Evolutionary conservation across 75 land plant species (phyloP).

Genomic region (Selaginella tamariscina): DNA sequence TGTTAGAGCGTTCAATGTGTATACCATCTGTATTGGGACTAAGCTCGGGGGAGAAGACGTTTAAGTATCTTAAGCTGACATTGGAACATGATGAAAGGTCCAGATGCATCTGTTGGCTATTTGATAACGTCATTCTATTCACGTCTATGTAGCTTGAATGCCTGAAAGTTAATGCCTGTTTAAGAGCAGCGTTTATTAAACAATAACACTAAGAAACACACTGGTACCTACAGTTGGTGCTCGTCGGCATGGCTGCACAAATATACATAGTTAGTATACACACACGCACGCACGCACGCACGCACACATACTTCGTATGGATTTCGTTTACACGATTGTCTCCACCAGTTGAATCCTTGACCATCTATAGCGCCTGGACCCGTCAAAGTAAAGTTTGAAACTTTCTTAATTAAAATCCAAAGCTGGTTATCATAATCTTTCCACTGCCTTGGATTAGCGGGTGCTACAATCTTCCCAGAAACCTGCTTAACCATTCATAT

Average conservation of each 20-base stretch:
- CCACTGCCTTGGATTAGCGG: neutral
- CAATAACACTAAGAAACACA: neutral
- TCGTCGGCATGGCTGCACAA: neutral
- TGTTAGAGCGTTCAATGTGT: neutral
- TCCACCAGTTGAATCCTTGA: slow-evolving; percentile 14
- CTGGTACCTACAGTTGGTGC: neutral
- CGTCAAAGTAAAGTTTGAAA: neutral
- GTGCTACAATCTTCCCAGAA: neutral
- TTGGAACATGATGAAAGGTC: neutral
- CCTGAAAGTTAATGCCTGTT: neutral
- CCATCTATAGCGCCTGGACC: slow-evolving; percentile 15
- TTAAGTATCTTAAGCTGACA: neutral
- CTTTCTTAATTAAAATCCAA: neutral
- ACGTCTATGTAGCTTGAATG: neutral
- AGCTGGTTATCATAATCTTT: neutral
- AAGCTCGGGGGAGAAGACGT: neutral
- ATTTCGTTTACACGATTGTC: neutral
- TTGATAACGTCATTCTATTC: neutral
- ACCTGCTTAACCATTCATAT: neutral
- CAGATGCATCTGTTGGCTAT: neutral
- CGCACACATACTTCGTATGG: neutral
- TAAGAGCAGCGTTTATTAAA: neutral
- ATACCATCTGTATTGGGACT: slow-evolving; percentile 12
- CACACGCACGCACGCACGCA: too few relatives aligned
- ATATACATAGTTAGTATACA: too few relatives aligned